Evolutionary conservation across 306 rosid species (phyloP).

Genomic region (Lathyrus oleraceus): DNA sequence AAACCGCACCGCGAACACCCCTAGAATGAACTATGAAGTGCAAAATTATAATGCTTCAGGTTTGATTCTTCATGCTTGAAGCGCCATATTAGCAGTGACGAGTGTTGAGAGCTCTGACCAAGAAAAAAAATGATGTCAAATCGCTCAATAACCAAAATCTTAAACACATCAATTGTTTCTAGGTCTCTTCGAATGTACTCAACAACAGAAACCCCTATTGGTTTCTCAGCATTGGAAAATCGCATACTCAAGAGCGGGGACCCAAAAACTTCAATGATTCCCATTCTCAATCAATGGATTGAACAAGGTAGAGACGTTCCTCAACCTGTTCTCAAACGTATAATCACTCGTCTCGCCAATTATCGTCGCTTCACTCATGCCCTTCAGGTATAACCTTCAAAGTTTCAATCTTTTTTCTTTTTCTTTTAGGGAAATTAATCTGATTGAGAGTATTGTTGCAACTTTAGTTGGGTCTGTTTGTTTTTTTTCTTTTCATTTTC

Average conservation of each 20-base stretch:
- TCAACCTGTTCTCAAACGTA: constrained; percentile 32
- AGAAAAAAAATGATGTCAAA: constrained; percentile 36
- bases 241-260: constrained; percentile 40
- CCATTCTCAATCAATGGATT: constrained; percentile 61
- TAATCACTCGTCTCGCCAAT: constrained; percentile 47
- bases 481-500: not conserved
- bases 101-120: not conserved
- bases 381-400: constrained; percentile 45
- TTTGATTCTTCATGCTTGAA: not conserved
- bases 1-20: too few relatives aligned
- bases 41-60: not conserved
- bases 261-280: constrained; percentile 45
- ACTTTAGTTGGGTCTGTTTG: not conserved
- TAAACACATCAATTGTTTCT: constrained; percentile 14
- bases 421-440: too few relatives aligned
- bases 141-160: constrained; percentile 39
- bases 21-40: too few relatives aligned
- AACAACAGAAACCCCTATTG: constrained; percentile 25
- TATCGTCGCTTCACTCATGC: constrained; percentile 62
- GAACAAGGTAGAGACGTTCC: constrained; percentile 48
- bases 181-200: constrained; percentile 19
- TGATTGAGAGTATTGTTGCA: too few relatives aligned
- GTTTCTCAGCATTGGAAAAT: constrained; percentile 34
- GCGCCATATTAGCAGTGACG: not conserved
- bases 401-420: not conserved